phyloP scores from a whole-genome alignment of 2,329 filamentous ascomycete species.

The Hypocrella siamensis region DNA sequence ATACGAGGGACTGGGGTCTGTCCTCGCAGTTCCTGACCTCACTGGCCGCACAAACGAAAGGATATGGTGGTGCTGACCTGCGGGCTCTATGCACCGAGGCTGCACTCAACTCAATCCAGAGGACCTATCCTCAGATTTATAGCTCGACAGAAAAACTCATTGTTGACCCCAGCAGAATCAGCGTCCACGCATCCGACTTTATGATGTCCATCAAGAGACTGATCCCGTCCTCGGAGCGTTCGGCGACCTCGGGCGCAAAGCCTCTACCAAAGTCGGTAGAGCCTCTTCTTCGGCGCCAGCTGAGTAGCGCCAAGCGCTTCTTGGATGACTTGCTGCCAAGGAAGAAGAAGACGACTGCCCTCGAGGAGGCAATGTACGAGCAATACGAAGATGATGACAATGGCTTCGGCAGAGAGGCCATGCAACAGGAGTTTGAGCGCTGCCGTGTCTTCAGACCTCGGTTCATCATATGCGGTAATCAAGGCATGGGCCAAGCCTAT shows the following conservation, averaged over 20 bases:
- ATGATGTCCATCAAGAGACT: conserved; percentile 96
- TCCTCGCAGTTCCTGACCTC: conserved; percentile 65
- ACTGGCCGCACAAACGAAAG: conserved; percentile 79
- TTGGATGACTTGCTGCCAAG: conserved; percentile 68
- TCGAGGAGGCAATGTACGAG: conserved; percentile 89
- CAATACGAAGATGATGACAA: conserved; percentile 68
- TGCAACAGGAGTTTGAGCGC: conserved; percentile 66
- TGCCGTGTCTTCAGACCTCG: conserved; percentile 80
- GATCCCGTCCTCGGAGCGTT: conserved; percentile 84
- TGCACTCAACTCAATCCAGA: conserved; percentile 85
- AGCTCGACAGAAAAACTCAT: conserved; percentile 75
- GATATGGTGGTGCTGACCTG: conserved; percentile 90
- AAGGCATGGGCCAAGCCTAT: conserved; percentile 91
- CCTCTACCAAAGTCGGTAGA: conserved; percentile 68
- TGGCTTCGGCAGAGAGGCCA: conserved; percentile 70
- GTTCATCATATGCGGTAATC: conserved; percentile 63
- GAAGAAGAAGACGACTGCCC: conserved; percentile 71
- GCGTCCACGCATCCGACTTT: conserved; percentile 83
- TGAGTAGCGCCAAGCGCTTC: conserved; percentile 50
- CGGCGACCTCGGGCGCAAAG: conserved; percentile 68
- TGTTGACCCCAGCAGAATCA: conserved; percentile 73
- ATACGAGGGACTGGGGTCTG: conserved; percentile 87
- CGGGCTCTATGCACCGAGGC: conserved; percentile 92
- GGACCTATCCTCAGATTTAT: conserved; percentile 94
- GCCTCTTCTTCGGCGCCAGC: conserved; percentile 61